These are phyloP conservation scores for Aquanectria penicillioides DNA, from an alignment of 2,329 filamentous ascomycete species.

Conservation along the genomic window DNA sequence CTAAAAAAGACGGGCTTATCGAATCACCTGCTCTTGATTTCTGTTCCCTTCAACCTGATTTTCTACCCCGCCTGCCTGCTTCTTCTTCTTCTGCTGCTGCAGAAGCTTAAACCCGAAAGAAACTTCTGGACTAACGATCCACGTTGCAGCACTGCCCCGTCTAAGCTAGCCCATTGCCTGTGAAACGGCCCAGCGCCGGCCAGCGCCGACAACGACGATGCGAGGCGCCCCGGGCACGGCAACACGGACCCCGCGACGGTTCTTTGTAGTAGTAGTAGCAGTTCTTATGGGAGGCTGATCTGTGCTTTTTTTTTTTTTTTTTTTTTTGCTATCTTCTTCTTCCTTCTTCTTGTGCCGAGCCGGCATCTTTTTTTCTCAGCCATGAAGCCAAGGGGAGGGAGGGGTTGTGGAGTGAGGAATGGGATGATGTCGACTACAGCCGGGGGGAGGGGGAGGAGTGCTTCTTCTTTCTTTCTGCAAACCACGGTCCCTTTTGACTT, in stretches of 20 bases:
- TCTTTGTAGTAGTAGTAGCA: slow-evolving; percentile 3
- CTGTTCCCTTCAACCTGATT: not conserved
- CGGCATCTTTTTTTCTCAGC: not conserved
- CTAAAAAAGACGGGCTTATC: too few species aligned
- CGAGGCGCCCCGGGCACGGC: too few species aligned
- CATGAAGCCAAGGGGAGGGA: not conserved
- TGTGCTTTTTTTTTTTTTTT: not conserved
- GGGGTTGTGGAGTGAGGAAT: not conserved
- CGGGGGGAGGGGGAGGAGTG: not conserved
- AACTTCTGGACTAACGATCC: slow-evolving; percentile 16
- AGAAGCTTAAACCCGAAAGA: too few species aligned
- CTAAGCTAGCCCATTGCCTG: slow-evolving; percentile 23
- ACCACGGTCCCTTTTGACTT: too few species aligned
- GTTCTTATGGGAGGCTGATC: slow-evolving; percentile 9
- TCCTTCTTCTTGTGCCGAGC: too few species aligned
- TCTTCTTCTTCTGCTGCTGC: not conserved
- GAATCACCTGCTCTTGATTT: too few species aligned
- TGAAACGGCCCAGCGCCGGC: not conserved
- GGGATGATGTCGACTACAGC: not conserved
- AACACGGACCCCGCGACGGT: too few species aligned
- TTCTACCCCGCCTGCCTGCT: not conserved
- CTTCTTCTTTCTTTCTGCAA: too few species aligned
- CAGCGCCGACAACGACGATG: too few species aligned
- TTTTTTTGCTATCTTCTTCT: not conserved
- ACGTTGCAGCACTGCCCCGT: slow-evolving; percentile 38